Evolutionary conservation across 768 basidiomycete species (phyloP), one percentile per base, ranked within the genome.

Genomic region (Mycena chlorophos): DNA sequence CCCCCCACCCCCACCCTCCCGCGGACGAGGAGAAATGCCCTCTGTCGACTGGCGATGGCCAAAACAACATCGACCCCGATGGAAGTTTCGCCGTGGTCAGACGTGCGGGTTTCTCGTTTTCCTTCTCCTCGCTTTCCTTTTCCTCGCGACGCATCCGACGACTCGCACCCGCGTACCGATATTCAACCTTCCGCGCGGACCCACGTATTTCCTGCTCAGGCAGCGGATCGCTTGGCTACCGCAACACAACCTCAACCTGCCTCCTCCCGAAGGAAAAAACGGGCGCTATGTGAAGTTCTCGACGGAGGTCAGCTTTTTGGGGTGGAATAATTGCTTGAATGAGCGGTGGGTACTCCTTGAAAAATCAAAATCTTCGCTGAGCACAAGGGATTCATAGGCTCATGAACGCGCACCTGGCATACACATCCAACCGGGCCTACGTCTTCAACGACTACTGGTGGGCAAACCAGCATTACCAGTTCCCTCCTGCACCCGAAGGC

Each of bases 281-380:
- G 80, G 80, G 13, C 71, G 79, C 39, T 82, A 80, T 55, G 74
- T 81, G 34, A 72, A 74, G 34, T 81, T 81, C 57, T 66, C 68
- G 0, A 71, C 69, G 38, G 71, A 74, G 43, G 68, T 71, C 13
- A 53, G 63, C 10, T 60, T 62, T 62, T 57, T 76, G 17, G 75
- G 76, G 1, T 77, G 74, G 73, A 78, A 77, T 62, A 78, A 78
- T 58, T 67, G 69, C 16, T 64, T 77, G 6, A 74, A 74, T 45
- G 76, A 78, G 66, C 54, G 74, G 75, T 76, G 40, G 47, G 75
- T 66, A 20, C 8, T 10, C 19, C 12, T 13, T n/a, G n/a, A n/a
- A n/a, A n/a, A n/a, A n/a, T n/a, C n/a, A n/a, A n/a, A n/a, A n/a
- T 12, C 19, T 20, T 20, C 39, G 39, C 31, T 34, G 10, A 8